phyloP scores from a whole-genome alignment of 345 rosid genomes.

The Trapa incisa region DNA sequence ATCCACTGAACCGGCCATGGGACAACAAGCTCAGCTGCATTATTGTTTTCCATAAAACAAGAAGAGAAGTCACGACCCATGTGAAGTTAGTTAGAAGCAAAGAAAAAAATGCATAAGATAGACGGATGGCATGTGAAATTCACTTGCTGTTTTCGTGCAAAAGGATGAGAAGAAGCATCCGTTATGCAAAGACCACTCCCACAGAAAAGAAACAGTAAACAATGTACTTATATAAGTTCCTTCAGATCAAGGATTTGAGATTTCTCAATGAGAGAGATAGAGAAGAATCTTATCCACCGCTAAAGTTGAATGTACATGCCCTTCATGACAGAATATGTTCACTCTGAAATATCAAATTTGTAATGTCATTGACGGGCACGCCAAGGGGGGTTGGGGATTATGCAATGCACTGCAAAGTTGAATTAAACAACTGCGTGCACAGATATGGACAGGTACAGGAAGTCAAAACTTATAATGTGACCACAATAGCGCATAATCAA shows the following conservation, averaged over 20 bases:
- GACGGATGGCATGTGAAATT: not conserved
- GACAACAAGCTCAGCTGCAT: conserved; percentile 3
- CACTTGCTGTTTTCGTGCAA: not conserved
- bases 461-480: too few relatives aligned
- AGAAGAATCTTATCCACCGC: too few relatives aligned
- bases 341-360: not conserved
- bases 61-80: too few relatives aligned
- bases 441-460: too few relatives aligned
- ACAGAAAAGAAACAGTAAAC: too few relatives aligned
- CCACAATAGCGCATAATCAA: too few relatives aligned
- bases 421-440: too few relatives aligned
- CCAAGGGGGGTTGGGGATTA: too few relatives aligned
- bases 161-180: not conserved
- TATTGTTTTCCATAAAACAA: conserved; percentile 1
- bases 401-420: too few relatives aligned
- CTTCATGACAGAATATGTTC: not conserved
- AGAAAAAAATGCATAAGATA: not conserved
- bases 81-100: not conserved
- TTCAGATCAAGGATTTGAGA: too few relatives aligned
- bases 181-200: not conserved
- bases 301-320: not conserved
- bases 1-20: conserved; percentile 24
- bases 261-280: too few relatives aligned
- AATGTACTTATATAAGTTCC: too few relatives aligned
- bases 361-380: not conserved